Evolutionary conservation across 2,329 filamentous ascomycete genomes (phyloP), one percentile per base, ranked within the genome.

Genomic region (Colletotrichum chlorophyti): DNA sequence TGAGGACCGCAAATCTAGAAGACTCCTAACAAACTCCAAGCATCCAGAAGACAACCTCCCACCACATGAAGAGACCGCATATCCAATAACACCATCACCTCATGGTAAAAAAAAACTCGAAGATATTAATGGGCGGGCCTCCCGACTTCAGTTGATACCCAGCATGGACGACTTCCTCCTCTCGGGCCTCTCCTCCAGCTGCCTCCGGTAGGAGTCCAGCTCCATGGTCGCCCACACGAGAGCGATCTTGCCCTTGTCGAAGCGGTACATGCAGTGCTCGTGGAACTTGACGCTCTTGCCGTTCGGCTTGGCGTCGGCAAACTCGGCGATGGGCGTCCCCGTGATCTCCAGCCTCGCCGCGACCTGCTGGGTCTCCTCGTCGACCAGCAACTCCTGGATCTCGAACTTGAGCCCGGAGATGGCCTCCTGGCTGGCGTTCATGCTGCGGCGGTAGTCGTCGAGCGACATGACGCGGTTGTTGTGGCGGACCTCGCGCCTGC

Each of bases 181-280:
- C 5, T 50, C 57, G 0, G 32, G 19, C 38, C 27, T 32, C 4
- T 41, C 57, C 32, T 57, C 51, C 3, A 60, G 3, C 9, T 60
- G 57, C 17, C 38, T 68, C 23, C 64, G 58, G 42, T 69, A 72
- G 11, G 64, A 63, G 7, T 62, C 61, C 37, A 69, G 47, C 50
- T 73, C 72, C 42, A 73, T 64, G n/a, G 73, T 53, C 34, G 72
- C 70, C 66, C 71, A 72, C 4, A 75, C 68, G 23, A 64, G 61
- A 10, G 62, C 59, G 17, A 76, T 73, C 65, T 63, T 73, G 5
- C 71, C 72, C 1, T 55, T 64, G 12, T 67, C 60, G 31, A 74
- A 68, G 47, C 65, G 64, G 49, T 75, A 76, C 15, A 72, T 70
- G 24, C 69, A 72, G 43, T 71, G 68, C 63, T 76, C 73, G 24